Conservation (phyloP, 257 asterid genomes). For the Nicotiana benthamiana region DNA sequence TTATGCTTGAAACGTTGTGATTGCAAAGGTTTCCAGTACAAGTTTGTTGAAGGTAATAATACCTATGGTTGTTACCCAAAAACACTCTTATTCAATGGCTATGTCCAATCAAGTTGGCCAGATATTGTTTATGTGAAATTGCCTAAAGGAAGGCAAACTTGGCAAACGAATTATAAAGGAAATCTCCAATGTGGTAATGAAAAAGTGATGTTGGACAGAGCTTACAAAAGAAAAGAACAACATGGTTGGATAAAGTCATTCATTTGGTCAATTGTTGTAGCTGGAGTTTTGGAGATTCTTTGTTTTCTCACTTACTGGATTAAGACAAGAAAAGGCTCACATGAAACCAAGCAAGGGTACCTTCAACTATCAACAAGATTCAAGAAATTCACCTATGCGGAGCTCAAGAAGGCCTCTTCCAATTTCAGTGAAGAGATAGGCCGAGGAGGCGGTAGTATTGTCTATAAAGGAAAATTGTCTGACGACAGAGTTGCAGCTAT, state of each 20-base stretch:
- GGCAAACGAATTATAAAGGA: neutral
- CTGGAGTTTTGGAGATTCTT: conserved; percentile 19
- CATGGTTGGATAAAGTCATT: conserved; percentile 10
- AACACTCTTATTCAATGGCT: conserved; percentile 21
- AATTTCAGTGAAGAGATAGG: conserved; percentile 35
- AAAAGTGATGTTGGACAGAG: neutral
- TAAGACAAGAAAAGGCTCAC: conserved; percentile 4
- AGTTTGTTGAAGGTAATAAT: neutral
- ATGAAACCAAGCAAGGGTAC: conserved; percentile 7
- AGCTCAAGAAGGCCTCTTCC: conserved; percentile 29
- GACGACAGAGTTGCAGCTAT: conserved; percentile 30
- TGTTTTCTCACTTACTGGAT: conserved; percentile 17
- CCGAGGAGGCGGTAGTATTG: conserved; percentile 31
- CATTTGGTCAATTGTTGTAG: conserved; percentile 8
- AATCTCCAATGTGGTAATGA: neutral
- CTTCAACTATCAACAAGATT: conserved; percentile 23
- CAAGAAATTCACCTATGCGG: conserved; percentile 27
- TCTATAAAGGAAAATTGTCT: conserved; percentile 25
- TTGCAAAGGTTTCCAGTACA: conserved; percentile 36
- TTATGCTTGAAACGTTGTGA: conserved; percentile 18
- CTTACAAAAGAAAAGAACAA: conserved; percentile 2
- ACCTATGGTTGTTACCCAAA: conserved; percentile 26
- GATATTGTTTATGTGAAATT: conserved; percentile 18
- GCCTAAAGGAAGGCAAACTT: neutral
- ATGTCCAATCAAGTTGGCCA: neutral